A percentile compares a stretch with the other conserved stretches of the same genome.
phyloP scores from a whole-genome alignment of 169 alveolate genomes.

The Eimeria acervulina region DNA sequence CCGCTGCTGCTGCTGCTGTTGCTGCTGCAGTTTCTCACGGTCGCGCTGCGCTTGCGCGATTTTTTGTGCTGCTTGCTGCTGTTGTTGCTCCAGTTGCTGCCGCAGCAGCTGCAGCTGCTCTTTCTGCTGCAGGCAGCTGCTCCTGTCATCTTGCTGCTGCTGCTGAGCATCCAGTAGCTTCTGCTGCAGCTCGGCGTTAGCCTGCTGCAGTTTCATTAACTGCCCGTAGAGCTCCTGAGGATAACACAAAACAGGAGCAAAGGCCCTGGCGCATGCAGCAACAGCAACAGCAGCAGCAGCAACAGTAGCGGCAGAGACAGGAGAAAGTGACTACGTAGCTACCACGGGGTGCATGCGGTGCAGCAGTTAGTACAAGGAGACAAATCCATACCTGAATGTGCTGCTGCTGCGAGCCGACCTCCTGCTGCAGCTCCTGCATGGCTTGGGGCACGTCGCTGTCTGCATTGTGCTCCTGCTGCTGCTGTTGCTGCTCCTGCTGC shows the following conservation, averaged over 20 bases:
- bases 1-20: conserved; percentile 44
- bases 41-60: conserved; percentile 21
- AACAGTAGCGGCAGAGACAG: background rate
- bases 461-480: background rate
- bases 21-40: background rate
- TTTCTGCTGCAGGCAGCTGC: conserved; percentile 24
- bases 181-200: conserved; percentile 28
- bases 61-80: conserved; percentile 41
- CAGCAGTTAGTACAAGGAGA: background rate
- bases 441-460: background rate
- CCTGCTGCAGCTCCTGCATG: conserved; percentile 42
- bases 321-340: background rate
- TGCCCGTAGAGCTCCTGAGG: conserved; percentile 15
- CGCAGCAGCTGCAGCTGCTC: conserved; percentile 45
- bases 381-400: conserved; percentile 13
- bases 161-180: conserved; percentile 38
- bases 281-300: background rate
- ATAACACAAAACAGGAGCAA: background rate
- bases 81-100: conserved; percentile 34
- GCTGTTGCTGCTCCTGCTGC: conserved; percentile 36
- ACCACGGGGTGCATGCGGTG: background rate
- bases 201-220: conserved; percentile 4
- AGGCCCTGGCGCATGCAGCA: background rate
- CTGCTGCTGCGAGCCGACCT: conserved; percentile 38
- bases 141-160: conserved; percentile 28